Percentiles rank a stretch among this genome's conserved stretches.
Conservation (phyloP, 2,329 filamentous ascomycete species). For the Fusarium vanettenii region DNA sequence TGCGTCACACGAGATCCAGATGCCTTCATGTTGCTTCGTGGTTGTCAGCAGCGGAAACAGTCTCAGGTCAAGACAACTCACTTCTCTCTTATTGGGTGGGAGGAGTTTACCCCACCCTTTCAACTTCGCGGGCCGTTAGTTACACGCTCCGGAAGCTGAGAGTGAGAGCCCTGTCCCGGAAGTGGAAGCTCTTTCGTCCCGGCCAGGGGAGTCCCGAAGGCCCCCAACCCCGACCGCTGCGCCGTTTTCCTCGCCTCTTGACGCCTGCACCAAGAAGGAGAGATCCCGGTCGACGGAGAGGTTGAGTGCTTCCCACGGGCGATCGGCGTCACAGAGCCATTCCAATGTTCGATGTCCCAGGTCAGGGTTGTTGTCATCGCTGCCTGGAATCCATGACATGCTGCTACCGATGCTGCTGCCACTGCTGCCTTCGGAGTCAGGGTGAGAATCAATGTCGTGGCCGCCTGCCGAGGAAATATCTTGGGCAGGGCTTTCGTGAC, state of each 20-base stretch:
- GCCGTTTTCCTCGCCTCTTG: not conserved
- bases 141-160: not conserved
- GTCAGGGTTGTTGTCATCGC: not conserved
- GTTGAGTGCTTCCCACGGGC: conserved; percentile 20
- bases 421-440: not conserved
- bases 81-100: not conserved
- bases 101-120: not conserved
- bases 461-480: conserved; percentile 1
- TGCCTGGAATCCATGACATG: not conserved
- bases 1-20: not conserved
- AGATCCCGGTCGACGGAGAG: not conserved
- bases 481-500: not conserved
- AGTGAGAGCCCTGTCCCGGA: not conserved
- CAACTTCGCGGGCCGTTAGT: not conserved
- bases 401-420: not conserved
- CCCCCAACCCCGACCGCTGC: not conserved
- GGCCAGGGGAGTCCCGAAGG: not conserved
- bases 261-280: not conserved
- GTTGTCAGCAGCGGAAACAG: not conserved
- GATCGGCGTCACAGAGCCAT: conserved; percentile 20
- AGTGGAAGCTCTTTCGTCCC: not conserved
- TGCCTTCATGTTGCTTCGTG: not conserved
- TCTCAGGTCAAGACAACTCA: not conserved
- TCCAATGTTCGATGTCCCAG: not conserved
- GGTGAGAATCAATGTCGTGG: not conserved